Percentiles rank a stretch among this genome's conserved stretches.
These are phyloP conservation scores for Volvox africanus DNA, from an alignment of 139 green algal genomes.

Conservation along the genomic window DNA sequence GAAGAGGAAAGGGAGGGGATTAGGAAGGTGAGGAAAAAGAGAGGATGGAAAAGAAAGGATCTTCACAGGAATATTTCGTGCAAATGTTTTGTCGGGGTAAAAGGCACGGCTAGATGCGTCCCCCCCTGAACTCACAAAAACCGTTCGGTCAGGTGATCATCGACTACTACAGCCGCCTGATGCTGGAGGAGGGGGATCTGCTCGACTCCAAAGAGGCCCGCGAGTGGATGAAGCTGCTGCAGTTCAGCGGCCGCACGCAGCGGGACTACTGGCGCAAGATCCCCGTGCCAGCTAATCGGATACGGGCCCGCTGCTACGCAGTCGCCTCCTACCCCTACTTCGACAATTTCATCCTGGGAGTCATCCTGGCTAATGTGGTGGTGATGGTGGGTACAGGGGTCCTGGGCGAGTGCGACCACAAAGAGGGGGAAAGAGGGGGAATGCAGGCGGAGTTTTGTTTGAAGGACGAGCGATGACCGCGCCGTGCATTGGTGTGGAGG, in stretches of 20 bases:
- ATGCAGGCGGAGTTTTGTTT: neutral
- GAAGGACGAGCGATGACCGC: neutral
- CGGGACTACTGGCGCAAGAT: conserved; percentile 41
- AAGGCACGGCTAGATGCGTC: too few species aligned
- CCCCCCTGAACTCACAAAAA: too few species aligned
- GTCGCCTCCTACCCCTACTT: conserved; percentile 61
- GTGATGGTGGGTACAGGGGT: conserved; percentile 56
- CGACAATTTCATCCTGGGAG: conserved; percentile 63
- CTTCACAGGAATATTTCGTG: too few species aligned
- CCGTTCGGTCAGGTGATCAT: conserved; percentile 57
- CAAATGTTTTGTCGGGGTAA: too few species aligned
- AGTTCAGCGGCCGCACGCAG: conserved; percentile 30
- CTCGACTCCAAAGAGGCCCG: neutral
- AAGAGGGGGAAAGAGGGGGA: neutral
- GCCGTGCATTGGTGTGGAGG: neutral
- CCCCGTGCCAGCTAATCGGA: neutral
- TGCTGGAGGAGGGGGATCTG: conserved; percentile 25
- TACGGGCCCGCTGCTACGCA: neutral
- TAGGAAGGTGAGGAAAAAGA: too few species aligned
- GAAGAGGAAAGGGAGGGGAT: neutral
- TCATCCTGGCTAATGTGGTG: conserved; percentile 71
- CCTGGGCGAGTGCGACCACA: too few species aligned
- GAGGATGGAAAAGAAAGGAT: too few species aligned
- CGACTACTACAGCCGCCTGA: conserved; percentile 66
- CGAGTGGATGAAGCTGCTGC: conserved; percentile 52